A percentile compares a stretch with the other conserved stretches of the same genome.
These are phyloP conservation scores for Podospora tetraspora DNA, from an alignment of 495 filamentous ascomycete species.

Conservation along the genomic window DNA sequence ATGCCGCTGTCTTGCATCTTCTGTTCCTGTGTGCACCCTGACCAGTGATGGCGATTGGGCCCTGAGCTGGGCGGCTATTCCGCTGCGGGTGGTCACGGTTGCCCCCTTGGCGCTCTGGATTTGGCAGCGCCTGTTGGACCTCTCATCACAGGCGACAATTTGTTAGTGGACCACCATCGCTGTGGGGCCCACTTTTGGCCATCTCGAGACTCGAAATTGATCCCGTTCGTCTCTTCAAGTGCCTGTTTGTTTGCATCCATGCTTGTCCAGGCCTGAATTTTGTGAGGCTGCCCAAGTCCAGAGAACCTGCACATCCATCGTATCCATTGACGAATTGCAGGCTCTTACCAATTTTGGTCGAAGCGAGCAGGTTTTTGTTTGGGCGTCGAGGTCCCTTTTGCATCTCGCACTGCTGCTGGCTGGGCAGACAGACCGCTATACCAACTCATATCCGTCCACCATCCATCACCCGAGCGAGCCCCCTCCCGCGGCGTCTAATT, in stretches of 20 bases:
- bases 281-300: neutral
- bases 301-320: neutral
- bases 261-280: neutral
- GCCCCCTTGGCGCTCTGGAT: constrained; percentile 5
- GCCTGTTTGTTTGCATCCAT: neutral
- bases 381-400: neutral
- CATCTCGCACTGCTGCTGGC: neutral
- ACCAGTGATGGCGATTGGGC: constrained; percentile 10
- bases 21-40: neutral
- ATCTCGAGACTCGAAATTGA: constrained; percentile 5
- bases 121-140: neutral
- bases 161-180: constrained; percentile 4
- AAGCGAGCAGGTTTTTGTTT: neutral
- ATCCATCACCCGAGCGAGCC: constrained; percentile 12
- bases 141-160: constrained; percentile 1
- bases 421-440: neutral
- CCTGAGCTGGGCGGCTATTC: constrained; percentile 12
- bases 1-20: neutral
- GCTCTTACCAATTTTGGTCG: neutral
- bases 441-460: constrained; percentile 3
- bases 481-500: constrained; percentile 9
- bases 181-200: neutral
- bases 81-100: constrained; percentile 2
- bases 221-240: neutral
- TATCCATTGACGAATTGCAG: neutral